Evolutionary conservation across 495 filamentous ascomycete genomes (phyloP), one percentile per base, ranked within the genome.

Genomic region (Lophium mytilinum): DNA sequence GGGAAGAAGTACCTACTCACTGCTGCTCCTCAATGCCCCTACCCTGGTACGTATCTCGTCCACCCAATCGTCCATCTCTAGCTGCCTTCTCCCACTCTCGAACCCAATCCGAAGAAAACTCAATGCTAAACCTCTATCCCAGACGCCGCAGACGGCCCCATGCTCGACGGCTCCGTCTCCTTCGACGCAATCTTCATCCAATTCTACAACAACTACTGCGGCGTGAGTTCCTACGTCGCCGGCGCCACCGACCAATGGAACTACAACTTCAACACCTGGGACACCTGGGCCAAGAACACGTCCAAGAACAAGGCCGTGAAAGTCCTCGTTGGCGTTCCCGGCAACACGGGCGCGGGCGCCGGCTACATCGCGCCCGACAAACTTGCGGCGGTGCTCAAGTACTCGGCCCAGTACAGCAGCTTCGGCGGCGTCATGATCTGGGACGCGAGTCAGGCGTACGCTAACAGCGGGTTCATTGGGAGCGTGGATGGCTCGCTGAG

Each of bases 261-360:
- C 58, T 88, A 83, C 72, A 87, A 88, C 71, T 84, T 87, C 67
- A 74, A 71, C 12, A 76, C 75, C 52, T 89, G 87, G 87, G 84
- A 89, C 58, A 73, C 74, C 60, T 90, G 86, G 83, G 84, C 86
- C 7, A 77, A 81, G 62, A 79, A 69, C 0, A 71, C 71, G 7
- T 83, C 80, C 47, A 63, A 74, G 61, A 89, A 89, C 70, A 73
- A 72, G 50, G 66, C 81, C 14, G 83, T 83, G 53, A 85, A 85
- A 68, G 72, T 90, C 34, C 65, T 86, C 15, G 53, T 90, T 1
- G 86, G 87, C 37, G 75, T 86, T 3, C 85, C 85, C 0, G 85
- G 81, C 15, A 79, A 78, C 56, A 73, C 74, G 0, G 69, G 40
- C 1, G 81, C 78, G 8, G 80, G 82, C 34, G 73, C 71, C 7